These are phyloP conservation scores for Mycoemilia scoparia DNA, from an alignment of 192 early-diverging fungal genomes.

Conservation along the genomic window DNA sequence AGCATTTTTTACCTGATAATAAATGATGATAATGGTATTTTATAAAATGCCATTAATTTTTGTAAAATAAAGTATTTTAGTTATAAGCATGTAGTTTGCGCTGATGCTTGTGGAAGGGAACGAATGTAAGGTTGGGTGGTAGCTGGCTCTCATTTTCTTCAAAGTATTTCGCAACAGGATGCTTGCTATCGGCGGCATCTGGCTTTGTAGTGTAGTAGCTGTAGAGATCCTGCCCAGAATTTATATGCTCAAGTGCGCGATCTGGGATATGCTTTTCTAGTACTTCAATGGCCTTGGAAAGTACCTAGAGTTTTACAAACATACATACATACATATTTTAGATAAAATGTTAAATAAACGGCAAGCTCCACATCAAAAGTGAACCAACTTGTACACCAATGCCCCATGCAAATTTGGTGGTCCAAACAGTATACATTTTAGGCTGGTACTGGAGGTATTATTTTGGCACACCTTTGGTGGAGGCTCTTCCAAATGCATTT, in stretches of 20 bases:
- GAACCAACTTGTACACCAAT: neutral
- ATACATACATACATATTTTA: neutral
- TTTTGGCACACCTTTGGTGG: no score
- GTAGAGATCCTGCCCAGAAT: slow-evolving; percentile 18
- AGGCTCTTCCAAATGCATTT: no score
- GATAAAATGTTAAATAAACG: neutral
- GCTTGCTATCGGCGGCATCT: slow-evolving; percentile 13
- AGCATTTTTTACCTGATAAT: no score
- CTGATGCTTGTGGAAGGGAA: slow-evolving; percentile 14
- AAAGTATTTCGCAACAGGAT: slow-evolving; percentile 20
- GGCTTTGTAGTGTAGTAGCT: slow-evolving; percentile 14
- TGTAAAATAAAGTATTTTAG: slow-evolving; percentile 4
- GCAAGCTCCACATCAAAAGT: neutral
- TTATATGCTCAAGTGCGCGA: slow-evolving; percentile 22
- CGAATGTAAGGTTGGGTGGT: slow-evolving; percentile 29
- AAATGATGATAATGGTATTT: no score
- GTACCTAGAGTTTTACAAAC: slow-evolving; percentile 15
- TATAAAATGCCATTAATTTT: no score
- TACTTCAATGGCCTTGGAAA: slow-evolving; percentile 14
- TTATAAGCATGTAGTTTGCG: slow-evolving; percentile 21
- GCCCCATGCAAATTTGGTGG: neutral
- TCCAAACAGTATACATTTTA: neutral
- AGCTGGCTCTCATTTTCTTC: slow-evolving; percentile 5
- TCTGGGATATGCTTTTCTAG: slow-evolving; percentile 12
- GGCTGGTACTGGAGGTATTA: slow-evolving; percentile 8